Conservation (phyloP, 768 basidiomycete genomes). For the Agaricus subrufescens region DNA sequence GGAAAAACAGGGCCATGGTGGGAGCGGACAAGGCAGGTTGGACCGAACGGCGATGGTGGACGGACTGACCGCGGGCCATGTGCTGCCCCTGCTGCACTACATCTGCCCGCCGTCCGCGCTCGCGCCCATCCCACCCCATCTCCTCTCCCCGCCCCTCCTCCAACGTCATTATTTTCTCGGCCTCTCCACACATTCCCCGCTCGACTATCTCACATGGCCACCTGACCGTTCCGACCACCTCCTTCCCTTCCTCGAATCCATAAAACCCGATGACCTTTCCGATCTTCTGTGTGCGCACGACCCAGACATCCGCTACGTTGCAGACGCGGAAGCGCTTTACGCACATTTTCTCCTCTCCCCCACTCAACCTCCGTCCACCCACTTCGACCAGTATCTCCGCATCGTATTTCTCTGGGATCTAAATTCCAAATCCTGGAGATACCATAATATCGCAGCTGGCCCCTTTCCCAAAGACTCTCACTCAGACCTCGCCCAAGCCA, state of each 20-base stretch:
- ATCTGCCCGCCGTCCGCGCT: slow-evolving; percentile 47
- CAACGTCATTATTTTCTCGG: slow-evolving; percentile 65
- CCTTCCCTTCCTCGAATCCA: slow-evolving; percentile 29
- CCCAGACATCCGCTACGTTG: slow-evolving; percentile 25
- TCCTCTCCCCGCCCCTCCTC: slow-evolving; percentile 53
- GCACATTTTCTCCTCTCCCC: slow-evolving; percentile 52
- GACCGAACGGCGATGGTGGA: slow-evolving; percentile 13
- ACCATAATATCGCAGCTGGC: slow-evolving; percentile 66
- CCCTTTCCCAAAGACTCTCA: slow-evolving; percentile 53
- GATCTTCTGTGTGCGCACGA: slow-evolving; percentile 12
- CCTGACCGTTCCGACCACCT: slow-evolving; percentile 30
- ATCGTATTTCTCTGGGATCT: slow-evolving; percentile 68
- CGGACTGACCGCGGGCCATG: slow-evolving; percentile 28
- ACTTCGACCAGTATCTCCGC: slow-evolving; percentile 30
- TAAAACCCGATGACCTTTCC: slow-evolving; percentile 8
- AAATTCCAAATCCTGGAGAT: slow-evolving; percentile 49
- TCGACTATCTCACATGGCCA: slow-evolving; percentile 69
- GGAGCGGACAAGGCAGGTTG: slow-evolving; percentile 21
- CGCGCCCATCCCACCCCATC: slow-evolving; percentile 45
- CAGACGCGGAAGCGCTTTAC: slow-evolving; percentile 46
- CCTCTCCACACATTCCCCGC: slow-evolving; percentile 43
- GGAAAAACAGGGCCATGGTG: slow-evolving; percentile 25
- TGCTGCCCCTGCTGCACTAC: slow-evolving; percentile 51
- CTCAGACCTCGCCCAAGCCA: slow-evolving; percentile 24
- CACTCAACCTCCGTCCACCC: slow-evolving; percentile 13